phyloP scores from a whole-genome alignment of 495 filamentous ascomycete species.

The Emericellopsis terricola region DNA sequence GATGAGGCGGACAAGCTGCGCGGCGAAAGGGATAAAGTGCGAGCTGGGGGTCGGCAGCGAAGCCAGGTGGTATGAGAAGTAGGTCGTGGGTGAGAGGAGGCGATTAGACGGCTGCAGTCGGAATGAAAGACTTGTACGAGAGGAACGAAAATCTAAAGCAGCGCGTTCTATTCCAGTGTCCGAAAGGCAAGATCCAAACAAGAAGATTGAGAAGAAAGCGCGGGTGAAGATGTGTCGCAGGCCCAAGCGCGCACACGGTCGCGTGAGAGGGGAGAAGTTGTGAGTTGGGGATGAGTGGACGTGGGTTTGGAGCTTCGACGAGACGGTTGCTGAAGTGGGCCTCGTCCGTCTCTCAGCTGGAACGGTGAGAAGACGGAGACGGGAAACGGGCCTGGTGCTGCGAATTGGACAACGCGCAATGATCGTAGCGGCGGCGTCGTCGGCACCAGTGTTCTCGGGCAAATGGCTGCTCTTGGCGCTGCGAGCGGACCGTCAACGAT shows the following conservation, averaged over 20 bases:
- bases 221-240: background rate
- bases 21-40: background rate
- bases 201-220: background rate
- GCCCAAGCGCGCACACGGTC: background rate
- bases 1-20: background rate
- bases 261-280: background rate
- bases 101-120: background rate
- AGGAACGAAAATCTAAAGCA: slow-evolving; percentile 1
- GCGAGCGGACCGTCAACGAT: too few species aligned
- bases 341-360: background rate
- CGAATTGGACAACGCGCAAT: too few species aligned
- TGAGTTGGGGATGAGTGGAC: background rate
- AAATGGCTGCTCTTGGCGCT: too few species aligned
- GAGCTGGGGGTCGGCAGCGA: background rate
- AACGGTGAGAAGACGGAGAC: too few species aligned
- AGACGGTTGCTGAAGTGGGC: slow-evolving; percentile 1
- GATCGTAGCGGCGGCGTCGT: too few species aligned
- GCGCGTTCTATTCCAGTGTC: slow-evolving; percentile 2
- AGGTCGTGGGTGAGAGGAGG: background rate
- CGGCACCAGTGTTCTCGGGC: too few species aligned
- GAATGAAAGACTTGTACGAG: background rate
- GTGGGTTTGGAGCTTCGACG: background rate
- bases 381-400: background rate
- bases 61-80: too few species aligned
- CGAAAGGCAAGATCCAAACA: background rate